These are phyloP conservation scores for Sophora flavescens DNA, from an alignment of 306 rosid species.

Conservation along the genomic window DNA sequence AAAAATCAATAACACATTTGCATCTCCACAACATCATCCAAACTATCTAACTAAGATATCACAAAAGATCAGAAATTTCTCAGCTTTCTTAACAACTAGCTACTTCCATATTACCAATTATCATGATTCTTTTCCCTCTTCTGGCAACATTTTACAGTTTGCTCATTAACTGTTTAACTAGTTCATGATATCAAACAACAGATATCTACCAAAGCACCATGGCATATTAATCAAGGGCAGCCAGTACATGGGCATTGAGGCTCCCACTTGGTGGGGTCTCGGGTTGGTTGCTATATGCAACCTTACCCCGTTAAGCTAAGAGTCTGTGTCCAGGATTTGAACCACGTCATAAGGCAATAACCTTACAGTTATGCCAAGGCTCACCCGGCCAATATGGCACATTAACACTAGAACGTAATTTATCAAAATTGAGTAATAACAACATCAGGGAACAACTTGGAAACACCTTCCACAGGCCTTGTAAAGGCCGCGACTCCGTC, in stretches of 20 bases:
- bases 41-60: constrained; percentile 17
- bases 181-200: constrained; percentile 23
- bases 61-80: constrained; percentile 27
- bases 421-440: constrained; percentile 50
- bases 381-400: no score
- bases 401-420: constrained; percentile 10
- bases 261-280: no score
- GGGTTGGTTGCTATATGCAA: no score
- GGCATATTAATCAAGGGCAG: no score
- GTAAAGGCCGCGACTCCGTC: constrained; percentile 77
- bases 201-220: constrained; percentile 14
- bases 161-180: constrained; percentile 23
- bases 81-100: constrained; percentile 30
- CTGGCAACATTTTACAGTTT: constrained; percentile 10
- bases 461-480: constrained; percentile 97
- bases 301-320: no score
- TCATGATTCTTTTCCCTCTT: constrained; percentile 3
- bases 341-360: no score
- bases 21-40: constrained; percentile 32
- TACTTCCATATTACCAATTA: constrained; percentile 17
- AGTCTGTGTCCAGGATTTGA: no score
- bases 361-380: no score
- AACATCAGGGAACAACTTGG: constrained; percentile 39
- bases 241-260: no score
- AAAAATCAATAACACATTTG: neutral